A percentile compares a stretch with the other conserved stretches of the same genome.
Evolutionary conservation across 371 early-diverging fungal genomes (phyloP).

Genomic region (Entomophthora muscae): DNA sequence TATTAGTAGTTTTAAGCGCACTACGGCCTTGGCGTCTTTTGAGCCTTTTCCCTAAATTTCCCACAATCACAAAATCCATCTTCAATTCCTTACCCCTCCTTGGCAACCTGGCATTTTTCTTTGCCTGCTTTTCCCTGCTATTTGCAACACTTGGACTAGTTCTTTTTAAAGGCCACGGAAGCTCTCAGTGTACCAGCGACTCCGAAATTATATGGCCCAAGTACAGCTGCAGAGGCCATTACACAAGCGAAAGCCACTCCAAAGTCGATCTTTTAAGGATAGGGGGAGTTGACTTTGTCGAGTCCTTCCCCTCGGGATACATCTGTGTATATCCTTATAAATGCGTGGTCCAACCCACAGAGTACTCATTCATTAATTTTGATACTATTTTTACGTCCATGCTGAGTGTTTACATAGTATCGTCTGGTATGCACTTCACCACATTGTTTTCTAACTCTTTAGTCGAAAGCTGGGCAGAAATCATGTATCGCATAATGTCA

Average conservation of each 20-base stretch:
- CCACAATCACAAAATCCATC: slow-evolving; percentile 31
- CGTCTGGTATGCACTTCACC: slow-evolving; percentile 10
- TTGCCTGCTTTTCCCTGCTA: slow-evolving; percentile 36
- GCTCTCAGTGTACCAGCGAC: not conserved
- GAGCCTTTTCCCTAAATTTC: slow-evolving; percentile 31
- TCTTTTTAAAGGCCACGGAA: not conserved
- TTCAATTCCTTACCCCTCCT: slow-evolving; percentile 32
- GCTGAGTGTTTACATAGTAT: slow-evolving; percentile 28
- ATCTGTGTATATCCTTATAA: not conserved
- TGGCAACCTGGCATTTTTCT: too few relatives aligned
- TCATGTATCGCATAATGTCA: slow-evolving; percentile 50
- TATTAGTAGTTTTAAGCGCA: not conserved
- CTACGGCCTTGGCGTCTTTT: slow-evolving; percentile 31
- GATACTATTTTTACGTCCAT: slow-evolving; percentile 37
- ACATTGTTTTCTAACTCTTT: not conserved
- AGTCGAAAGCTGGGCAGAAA: slow-evolving; percentile 49
- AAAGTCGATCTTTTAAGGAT: too few relatives aligned
- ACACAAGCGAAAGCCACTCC: not conserved
- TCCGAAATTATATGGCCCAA: not conserved
- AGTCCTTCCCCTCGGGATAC: not conserved
- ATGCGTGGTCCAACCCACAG: not conserved
- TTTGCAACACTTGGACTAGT: slow-evolving; percentile 24
- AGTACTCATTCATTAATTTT: slow-evolving; percentile 18
- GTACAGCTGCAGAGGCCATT: not conserved
- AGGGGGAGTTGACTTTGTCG: too few relatives aligned